phyloP scores from a whole-genome alignment of 371 early-diverging fungal species.

The Sporodiniella umbellata region DNA sequence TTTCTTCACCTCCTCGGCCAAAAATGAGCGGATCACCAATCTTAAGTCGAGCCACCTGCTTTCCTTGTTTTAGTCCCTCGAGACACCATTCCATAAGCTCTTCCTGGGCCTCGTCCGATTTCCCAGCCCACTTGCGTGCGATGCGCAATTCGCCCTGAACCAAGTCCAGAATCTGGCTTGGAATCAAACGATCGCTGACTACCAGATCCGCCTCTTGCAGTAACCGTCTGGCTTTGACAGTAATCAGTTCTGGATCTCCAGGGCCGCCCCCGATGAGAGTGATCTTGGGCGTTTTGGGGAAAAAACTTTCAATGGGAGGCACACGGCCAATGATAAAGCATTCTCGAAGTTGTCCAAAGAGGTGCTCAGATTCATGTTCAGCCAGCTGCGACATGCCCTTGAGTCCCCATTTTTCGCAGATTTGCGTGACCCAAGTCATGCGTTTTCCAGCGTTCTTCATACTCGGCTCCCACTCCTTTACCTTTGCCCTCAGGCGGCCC shows the following conservation, averaged over 20 bases:
- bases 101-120: constrained; percentile 68
- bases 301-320: constrained; percentile 22
- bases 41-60: constrained; percentile 82
- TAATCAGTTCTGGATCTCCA: constrained; percentile 76
- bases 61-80: constrained; percentile 61
- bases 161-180: constrained; percentile 59
- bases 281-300: constrained; percentile 36
- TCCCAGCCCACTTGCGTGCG: constrained; percentile 60
- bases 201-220: constrained; percentile 75
- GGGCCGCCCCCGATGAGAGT: constrained; percentile 86
- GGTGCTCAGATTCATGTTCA: constrained; percentile 18
- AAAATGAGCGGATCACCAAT: constrained; percentile 90
- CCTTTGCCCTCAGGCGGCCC: constrained; percentile 63
- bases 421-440: constrained; percentile 78
- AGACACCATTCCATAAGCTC: constrained; percentile 67
- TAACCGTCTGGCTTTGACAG: constrained; percentile 63
- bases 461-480: constrained; percentile 67
- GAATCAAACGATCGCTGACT: constrained; percentile 79
- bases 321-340: constrained; percentile 49
- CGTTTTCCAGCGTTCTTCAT: constrained; percentile 63
- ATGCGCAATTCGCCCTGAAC: constrained; percentile 64
- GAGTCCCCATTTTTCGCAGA: constrained; percentile 62
- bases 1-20: constrained; percentile 92
- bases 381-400: constrained; percentile 29
- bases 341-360: constrained; percentile 52